A percentile compares a stretch with the other conserved stretches of the same genome.
phyloP scores from a whole-genome alignment of 352 stramenopile species.

The Paralagenidium karlingii region DNA sequence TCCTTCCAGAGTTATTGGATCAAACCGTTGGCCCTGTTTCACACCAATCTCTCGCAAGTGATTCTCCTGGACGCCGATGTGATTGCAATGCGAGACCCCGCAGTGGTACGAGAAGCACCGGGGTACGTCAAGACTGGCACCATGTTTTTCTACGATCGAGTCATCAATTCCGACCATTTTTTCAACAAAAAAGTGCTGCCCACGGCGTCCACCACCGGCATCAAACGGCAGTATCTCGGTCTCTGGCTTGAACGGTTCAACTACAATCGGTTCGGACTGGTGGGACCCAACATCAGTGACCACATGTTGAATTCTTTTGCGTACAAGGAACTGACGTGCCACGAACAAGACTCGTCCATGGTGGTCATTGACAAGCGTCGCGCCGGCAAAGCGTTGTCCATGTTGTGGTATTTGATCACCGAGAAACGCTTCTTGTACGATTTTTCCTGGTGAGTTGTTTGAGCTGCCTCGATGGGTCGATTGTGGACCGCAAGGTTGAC shows the following conservation, averaged over 20 bases:
- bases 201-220: not conserved
- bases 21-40: constrained; percentile 22
- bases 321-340: constrained; percentile 24
- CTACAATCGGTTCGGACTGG: constrained; percentile 6
- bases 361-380: constrained; percentile 49
- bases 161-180: not conserved
- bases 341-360: constrained; percentile 67
- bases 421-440: constrained; percentile 43
- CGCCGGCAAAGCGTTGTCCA: constrained; percentile 23
- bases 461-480: too few relatives aligned
- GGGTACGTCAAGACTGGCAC: constrained; percentile 3
- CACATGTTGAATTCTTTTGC: constrained; percentile 25
- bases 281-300: constrained; percentile 2
- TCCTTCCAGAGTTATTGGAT: constrained; percentile 9
- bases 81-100: constrained; percentile 23
- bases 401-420: constrained; percentile 59
- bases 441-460: constrained; percentile 48
- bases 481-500: too few relatives aligned
- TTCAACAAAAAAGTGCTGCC: constrained; percentile 3
- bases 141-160: constrained; percentile 9
- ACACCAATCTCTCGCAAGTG: constrained; percentile 27
- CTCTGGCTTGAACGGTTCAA: constrained; percentile 4
- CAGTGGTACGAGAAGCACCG: constrained; percentile 11
- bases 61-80: constrained; percentile 32
- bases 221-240: not conserved